Base-by-base conservation (phyloP, 2,329 filamentous ascomycete genomes). In the Monosporascus sp. region DNA sequence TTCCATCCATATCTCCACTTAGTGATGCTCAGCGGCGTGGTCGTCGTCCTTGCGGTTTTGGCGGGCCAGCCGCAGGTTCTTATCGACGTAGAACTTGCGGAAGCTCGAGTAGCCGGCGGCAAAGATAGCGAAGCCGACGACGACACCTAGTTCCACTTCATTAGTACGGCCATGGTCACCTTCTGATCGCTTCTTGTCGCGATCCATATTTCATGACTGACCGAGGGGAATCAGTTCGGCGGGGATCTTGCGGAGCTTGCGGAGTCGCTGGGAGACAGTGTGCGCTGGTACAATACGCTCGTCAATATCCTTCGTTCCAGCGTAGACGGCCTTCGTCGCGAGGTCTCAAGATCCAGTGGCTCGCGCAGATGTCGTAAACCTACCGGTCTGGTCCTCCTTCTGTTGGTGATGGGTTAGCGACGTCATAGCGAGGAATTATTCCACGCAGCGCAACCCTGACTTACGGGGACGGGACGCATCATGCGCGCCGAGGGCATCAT, bases 221-320 rank as follows among this genome's bases (percentile, higher is more conserved):
- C 92, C 92, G 65, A 99, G 87, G 68, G 94, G 94, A 65, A 92
- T 84, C 82, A 99, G 82, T 82, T 99, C 94, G 64, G 90, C 85
- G 63, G 94, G 94, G 69, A 97, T 88, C 76, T 86, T 85, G 82
- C 88, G 92, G 69, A 97, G 81, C 71, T 85, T 87, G 72, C 92
- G 89, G 67, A 99, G 81, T 72, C 93, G 90, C 80, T 97, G 94
- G 62, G 93, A 96, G 74, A 97, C 85, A 67, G 93, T 97, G 79
- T 97, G 94, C 71, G 90, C 94, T 99, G 57, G 42, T 46, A 46
- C 11, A 54, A 59, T 52, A 57, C 48, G 60, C 49, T 53, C 46
- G 50, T 60, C 46, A 58, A 59, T 52, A 55, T 55, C 47, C n/a
- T 54, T 58, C 54, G 42, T 53, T 3, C 45, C 37, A 50, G 47